Conservation (phyloP, 306 rosid genomes). For the Quercus bicolor region DNA sequence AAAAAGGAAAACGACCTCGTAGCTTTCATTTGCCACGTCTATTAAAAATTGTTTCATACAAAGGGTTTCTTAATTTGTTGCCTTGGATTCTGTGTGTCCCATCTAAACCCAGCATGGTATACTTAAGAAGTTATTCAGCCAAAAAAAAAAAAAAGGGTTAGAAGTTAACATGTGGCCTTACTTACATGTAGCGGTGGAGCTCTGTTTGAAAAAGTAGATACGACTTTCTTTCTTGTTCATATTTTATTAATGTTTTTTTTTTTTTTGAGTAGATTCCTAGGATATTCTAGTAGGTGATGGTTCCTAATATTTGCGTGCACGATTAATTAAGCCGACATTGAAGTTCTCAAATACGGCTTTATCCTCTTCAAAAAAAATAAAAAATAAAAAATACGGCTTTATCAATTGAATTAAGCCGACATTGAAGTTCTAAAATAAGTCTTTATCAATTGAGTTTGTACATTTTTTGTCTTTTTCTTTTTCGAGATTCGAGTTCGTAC, state of each 20-base stretch:
- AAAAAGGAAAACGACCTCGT: too few species aligned
- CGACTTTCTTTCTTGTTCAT: neutral
- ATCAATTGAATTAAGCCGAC: too few species aligned
- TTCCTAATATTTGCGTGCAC: neutral
- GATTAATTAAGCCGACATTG: neutral
- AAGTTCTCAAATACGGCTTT: neutral
- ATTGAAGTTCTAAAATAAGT: neutral
- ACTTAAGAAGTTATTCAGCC: neutral
- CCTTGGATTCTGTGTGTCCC: neutral
- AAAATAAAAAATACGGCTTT: too few species aligned
- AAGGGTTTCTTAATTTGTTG: neutral
- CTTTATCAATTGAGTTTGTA: too few species aligned
- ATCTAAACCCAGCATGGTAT: neutral
- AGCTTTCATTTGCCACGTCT: too few species aligned
- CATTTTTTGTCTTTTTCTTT: too few species aligned
- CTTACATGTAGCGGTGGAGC: neutral
- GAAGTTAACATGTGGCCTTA: neutral
- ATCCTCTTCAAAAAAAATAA: too few species aligned
- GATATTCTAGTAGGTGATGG: neutral
- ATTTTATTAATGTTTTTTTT: neutral
- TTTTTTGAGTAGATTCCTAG: neutral
- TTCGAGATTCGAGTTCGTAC: too few species aligned
- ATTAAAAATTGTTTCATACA: too few species aligned
- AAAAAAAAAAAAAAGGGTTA: too few species aligned
- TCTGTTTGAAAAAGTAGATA: neutral